Percentiles rank a stretch among this genome's conserved stretches.
These are phyloP conservation scores for Talaromyces stipitatus DNA, from an alignment of 495 filamentous ascomycete species.

Conservation along the genomic window DNA sequence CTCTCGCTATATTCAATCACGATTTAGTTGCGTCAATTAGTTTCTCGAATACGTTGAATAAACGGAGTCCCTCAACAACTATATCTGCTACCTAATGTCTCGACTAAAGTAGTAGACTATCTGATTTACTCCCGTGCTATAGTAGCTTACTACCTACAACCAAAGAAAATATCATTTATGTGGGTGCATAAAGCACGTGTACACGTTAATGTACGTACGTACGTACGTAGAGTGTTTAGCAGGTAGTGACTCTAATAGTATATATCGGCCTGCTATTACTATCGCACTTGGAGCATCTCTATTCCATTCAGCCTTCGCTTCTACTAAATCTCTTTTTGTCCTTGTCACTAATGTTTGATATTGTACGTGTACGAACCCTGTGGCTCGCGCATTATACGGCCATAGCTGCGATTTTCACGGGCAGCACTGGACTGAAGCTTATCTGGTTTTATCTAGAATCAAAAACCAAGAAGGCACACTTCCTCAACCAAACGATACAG, in stretches of 20 bases:
- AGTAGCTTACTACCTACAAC: no score
- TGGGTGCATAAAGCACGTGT: no score
- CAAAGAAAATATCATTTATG: no score
- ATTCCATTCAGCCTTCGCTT: conserved; percentile 4
- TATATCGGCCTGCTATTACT: not conserved
- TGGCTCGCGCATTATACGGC: conserved; percentile 1
- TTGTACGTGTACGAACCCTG: conserved; percentile 4
- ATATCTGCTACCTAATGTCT: no score
- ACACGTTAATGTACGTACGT: no score
- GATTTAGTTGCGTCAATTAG: no score
- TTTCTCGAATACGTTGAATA: no score
- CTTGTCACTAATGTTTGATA: not conserved
- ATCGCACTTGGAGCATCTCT: conserved; percentile 2
- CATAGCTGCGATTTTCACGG: not conserved
- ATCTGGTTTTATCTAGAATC: conserved; percentile 3
- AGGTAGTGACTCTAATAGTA: not conserved
- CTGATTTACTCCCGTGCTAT: no score
- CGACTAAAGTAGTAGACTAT: no score
- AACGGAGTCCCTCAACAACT: no score
- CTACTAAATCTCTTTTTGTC: conserved; percentile 3
- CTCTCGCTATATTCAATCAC: no score
- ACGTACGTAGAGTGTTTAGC: no score
- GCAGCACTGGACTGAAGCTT: not conserved
- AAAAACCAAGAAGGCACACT: not conserved
- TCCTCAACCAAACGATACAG: not conserved